Percentiles rank a stretch among this genome's conserved stretches.
These are phyloP conservation scores for Amanita molliuscula DNA, from an alignment of 768 basidiomycete genomes.

Conservation along the genomic window DNA sequence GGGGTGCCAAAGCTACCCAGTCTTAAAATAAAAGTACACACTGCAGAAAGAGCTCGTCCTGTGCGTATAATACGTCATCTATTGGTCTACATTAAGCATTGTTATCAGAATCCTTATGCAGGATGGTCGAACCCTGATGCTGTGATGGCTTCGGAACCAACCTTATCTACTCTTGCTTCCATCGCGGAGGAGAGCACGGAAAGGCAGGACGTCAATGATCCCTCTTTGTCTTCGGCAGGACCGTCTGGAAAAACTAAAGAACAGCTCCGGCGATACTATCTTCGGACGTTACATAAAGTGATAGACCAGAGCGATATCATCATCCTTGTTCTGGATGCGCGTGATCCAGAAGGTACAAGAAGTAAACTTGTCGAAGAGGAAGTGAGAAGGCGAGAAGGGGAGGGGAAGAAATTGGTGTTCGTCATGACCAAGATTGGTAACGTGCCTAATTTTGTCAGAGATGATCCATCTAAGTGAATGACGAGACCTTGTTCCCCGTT, in stretches of 20 bases:
- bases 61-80: constrained; percentile 13
- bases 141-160: constrained; percentile 67
- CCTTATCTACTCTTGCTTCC: constrained; percentile 48
- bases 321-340: constrained; percentile 82
- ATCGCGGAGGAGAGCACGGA: constrained; percentile 30
- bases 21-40: constrained; percentile 46
- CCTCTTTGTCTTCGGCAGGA: background rate
- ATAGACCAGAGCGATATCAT: constrained; percentile 90
- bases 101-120: constrained; percentile 10
- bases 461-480: background rate
- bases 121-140: constrained; percentile 40
- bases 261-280: constrained; percentile 61
- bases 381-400: constrained; percentile 71
- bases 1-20: constrained; percentile 78
- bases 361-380: constrained; percentile 93
- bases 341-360: constrained; percentile 91
- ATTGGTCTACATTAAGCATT: background rate
- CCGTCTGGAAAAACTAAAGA: constrained; percentile 43
- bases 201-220: background rate
- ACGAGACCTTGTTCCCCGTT: constrained; percentile 79
- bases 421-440: constrained; percentile 96
- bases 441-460: constrained; percentile 15
- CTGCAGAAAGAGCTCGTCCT: constrained; percentile 36
- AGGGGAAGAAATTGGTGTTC: constrained; percentile 88
- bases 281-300: constrained; percentile 80